A percentile compares a stretch with the other conserved stretches of the same genome.
Evolutionary conservation across 2,329 filamentous ascomycete genomes (phyloP).

Genomic region (Ophiostoma novo-ulmi): DNA sequence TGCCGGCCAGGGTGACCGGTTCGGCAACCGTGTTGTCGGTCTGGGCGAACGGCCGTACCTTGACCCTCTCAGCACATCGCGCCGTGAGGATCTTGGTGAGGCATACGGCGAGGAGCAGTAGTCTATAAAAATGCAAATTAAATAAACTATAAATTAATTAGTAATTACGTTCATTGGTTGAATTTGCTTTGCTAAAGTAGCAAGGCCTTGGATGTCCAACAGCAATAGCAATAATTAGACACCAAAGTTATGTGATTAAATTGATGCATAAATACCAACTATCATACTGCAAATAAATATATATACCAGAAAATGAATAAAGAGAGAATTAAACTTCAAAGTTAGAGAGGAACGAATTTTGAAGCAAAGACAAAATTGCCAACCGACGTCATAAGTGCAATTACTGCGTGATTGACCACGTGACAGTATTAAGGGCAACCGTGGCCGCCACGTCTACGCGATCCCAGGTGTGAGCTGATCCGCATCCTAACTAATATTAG

Average conservation of each 20-base stretch:
- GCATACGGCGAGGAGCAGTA: slow-evolving; percentile 10
- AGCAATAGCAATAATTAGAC: too few species aligned
- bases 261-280: too few species aligned
- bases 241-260: too few species aligned
- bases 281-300: neutral
- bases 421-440: neutral
- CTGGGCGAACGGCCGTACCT: slow-evolving; percentile 52
- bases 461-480: neutral
- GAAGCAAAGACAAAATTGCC: neutral
- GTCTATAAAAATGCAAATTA: neutral
- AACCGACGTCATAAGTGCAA: neutral
- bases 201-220: too few species aligned
- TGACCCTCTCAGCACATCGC: slow-evolving; percentile 46
- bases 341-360: too few species aligned
- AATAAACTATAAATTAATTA: neutral
- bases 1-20: slow-evolving; percentile 40
- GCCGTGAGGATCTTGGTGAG: slow-evolving; percentile 30
- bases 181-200: too few species aligned
- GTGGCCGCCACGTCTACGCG: slow-evolving; percentile 7
- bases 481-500: neutral
- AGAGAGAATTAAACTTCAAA: neutral
- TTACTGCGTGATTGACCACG: neutral
- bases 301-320: neutral
- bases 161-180: too few species aligned
- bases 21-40: slow-evolving; percentile 49